Conservation (phyloP, 495 filamentous ascomycete genomes). For the Penicillium pulvis region DNA sequence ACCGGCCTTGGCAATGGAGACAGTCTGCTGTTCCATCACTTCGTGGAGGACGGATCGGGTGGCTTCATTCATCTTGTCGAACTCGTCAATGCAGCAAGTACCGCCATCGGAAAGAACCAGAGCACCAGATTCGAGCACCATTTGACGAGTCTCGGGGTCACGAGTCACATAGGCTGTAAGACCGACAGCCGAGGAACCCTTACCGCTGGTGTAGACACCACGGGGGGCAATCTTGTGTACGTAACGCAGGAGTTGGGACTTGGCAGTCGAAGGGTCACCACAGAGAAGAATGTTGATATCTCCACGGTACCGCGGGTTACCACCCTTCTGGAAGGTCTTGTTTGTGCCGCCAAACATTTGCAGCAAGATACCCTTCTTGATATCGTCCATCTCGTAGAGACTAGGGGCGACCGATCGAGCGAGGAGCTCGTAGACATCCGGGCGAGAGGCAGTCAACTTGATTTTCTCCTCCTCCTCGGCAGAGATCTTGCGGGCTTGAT, state of each 20-base stretch:
- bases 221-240: slow-evolving; percentile 97
- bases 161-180: slow-evolving; percentile 97
- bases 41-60: slow-evolving; percentile 96
- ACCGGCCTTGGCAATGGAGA: slow-evolving; percentile 97
- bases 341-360: slow-evolving; percentile 99
- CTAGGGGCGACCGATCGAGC: slow-evolving; percentile 90
- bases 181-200: slow-evolving; percentile 96
- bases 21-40: slow-evolving; percentile 99
- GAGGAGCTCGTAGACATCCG: slow-evolving; percentile 93
- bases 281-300: slow-evolving; percentile 97
- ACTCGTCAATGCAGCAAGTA: slow-evolving; percentile 98
- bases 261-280: slow-evolving; percentile 94
- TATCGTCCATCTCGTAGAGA: slow-evolving; percentile 97
- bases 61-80: slow-evolving; percentile 98
- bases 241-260: slow-evolving; percentile 92
- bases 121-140: slow-evolving; percentile 95
- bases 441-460: slow-evolving; percentile 72
- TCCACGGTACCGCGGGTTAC: slow-evolving; percentile 90
- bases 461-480: slow-evolving; percentile 95
- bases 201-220: slow-evolving; percentile 95
- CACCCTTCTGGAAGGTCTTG: slow-evolving; percentile 95
- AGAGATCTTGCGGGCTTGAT: slow-evolving; percentile 78
- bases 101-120: slow-evolving; percentile 94
- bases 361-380: slow-evolving; percentile 96
- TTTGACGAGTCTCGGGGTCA: slow-evolving; percentile 89